These are phyloP conservation scores for Globisporangium spiculum DNA, from an alignment of 352 stramenopile species.

Conservation along the genomic window DNA sequence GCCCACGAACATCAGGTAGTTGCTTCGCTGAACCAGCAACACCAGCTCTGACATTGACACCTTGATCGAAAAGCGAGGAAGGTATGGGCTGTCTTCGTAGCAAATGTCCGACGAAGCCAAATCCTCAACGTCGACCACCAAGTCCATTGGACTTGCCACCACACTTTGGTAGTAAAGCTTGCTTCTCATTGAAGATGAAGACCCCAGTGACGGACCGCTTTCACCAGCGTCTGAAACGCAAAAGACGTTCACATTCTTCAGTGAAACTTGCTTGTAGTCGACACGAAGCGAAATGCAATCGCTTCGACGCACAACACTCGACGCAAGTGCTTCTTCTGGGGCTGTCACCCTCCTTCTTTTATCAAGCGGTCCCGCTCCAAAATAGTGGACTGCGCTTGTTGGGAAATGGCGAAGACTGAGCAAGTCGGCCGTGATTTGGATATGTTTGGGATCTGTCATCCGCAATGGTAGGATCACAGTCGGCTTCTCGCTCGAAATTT, in stretches of 20 bases:
- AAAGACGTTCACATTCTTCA: constrained; percentile 60
- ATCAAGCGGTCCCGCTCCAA: constrained; percentile 22
- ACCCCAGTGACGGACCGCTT: constrained; percentile 16
- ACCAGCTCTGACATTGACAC: constrained; percentile 27
- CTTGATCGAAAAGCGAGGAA: constrained; percentile 64
- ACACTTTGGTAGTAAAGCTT: constrained; percentile 14
- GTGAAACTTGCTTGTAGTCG: constrained; percentile 38
- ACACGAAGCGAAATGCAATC: constrained; percentile 21
- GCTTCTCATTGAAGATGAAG: neutral
- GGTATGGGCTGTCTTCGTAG: constrained; percentile 29
- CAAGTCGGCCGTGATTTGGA: constrained; percentile 52
- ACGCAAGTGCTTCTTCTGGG: constrained; percentile 20
- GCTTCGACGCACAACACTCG: constrained; percentile 40
- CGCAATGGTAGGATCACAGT: constrained; percentile 65
- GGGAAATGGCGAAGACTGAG: constrained; percentile 64
- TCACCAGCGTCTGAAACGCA: constrained; percentile 16
- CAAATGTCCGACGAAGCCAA: constrained; percentile 48
- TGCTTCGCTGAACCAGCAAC: constrained; percentile 21
- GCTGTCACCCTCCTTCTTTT: constrained; percentile 33
- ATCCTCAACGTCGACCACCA: constrained; percentile 70
- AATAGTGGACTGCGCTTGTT: constrained; percentile 50
- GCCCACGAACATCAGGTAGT: constrained; percentile 68
- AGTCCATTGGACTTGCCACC: constrained; percentile 37
- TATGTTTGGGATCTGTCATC: constrained; percentile 48
- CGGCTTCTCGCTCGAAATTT: constrained; percentile 55